Evolutionary conservation across 208 protist species (phyloP).

Genomic region (Acanthamoeba royreba): DNA sequence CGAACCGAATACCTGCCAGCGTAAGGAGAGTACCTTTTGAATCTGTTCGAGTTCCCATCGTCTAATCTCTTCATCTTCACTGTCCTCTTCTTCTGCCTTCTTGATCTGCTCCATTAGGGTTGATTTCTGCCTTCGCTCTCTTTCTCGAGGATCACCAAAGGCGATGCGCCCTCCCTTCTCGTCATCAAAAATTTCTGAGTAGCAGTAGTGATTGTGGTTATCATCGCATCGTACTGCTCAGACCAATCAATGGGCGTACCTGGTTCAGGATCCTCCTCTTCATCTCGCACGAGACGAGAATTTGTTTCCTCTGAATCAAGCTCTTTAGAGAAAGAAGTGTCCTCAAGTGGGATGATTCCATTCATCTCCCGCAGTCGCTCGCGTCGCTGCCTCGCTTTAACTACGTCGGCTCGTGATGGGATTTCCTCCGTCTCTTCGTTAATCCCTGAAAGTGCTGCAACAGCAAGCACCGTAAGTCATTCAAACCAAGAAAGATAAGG

Average conservation of each 20-base stretch:
- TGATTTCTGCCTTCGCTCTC: neutral
- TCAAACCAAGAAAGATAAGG: neutral
- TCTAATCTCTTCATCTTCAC: slow-evolving; percentile 13
- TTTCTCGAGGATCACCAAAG: slow-evolving; percentile 32
- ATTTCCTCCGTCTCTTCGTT: neutral
- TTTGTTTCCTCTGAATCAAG: neutral
- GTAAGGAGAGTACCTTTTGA: neutral
- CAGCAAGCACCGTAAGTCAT: too few relatives aligned
- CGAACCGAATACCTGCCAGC: neutral
- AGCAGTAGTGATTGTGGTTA: too few relatives aligned
- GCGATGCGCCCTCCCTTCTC: neutral
- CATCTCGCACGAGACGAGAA: slow-evolving; percentile 28
- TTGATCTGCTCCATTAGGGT: slow-evolving; percentile 20
- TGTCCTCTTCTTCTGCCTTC: slow-evolving; percentile 24
- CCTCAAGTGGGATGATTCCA: neutral
- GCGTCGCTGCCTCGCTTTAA: neutral
- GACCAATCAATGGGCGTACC: too few relatives aligned
- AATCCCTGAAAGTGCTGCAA: too few relatives aligned
- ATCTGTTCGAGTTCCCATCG: slow-evolving; percentile 45
- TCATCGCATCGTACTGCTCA: too few relatives aligned
- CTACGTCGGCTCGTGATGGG: neutral
- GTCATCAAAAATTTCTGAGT: slow-evolving; percentile 30
- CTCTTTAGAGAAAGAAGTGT: neutral
- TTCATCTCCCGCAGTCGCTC: neutral
- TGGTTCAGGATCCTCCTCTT: slow-evolving; percentile 21